Percentiles rank a stretch among this genome's conserved stretches.
Conservation (phyloP, 495 filamentous ascomycete genomes). For the Neurospora sp. region DNA sequence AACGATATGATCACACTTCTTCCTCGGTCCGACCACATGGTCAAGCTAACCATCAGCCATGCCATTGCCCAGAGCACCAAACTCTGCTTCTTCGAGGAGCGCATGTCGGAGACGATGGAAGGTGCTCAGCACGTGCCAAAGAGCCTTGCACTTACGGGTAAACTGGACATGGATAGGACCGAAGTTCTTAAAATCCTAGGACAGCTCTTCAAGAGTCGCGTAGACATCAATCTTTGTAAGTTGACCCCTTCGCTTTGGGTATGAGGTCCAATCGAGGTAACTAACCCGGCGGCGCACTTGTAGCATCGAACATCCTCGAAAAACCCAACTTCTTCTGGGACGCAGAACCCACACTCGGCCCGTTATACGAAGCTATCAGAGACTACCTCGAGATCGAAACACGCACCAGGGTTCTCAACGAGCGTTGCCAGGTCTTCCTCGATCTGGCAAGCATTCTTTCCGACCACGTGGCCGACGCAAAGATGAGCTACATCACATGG, state of each 20-base stretch:
- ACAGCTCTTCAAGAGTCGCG: constrained; percentile 80
- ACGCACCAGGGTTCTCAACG: constrained; percentile 89
- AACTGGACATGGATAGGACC: constrained; percentile 82
- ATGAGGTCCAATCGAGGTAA: neutral
- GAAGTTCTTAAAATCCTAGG: constrained; percentile 91
- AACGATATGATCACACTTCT: constrained; percentile 99
- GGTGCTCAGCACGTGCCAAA: constrained; percentile 88
- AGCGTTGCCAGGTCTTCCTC: constrained; percentile 91
- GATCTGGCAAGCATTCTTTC: constrained; percentile 92
- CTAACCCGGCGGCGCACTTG: neutral
- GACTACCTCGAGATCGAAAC: constrained; percentile 97
- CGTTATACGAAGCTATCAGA: constrained; percentile 86
- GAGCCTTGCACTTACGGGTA: constrained; percentile 75
- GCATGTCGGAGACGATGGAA: constrained; percentile 88
- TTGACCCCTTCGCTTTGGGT: constrained; percentile 2
- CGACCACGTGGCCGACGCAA: constrained; percentile 84
- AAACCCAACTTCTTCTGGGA: constrained; percentile 99
- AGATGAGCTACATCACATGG: constrained; percentile 92
- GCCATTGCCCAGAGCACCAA: constrained; percentile 97
- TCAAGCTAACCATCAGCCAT: constrained; percentile 93
- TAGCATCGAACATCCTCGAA: constrained; percentile 93
- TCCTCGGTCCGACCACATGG: constrained; percentile 89
- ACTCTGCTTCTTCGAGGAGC: constrained; percentile 91
- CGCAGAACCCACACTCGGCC: constrained; percentile 86
- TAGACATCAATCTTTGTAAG: constrained; percentile 97